These are phyloP conservation scores for Xylaria venustula DNA, from an alignment of 495 filamentous ascomycete genomes.

Conservation along the genomic window DNA sequence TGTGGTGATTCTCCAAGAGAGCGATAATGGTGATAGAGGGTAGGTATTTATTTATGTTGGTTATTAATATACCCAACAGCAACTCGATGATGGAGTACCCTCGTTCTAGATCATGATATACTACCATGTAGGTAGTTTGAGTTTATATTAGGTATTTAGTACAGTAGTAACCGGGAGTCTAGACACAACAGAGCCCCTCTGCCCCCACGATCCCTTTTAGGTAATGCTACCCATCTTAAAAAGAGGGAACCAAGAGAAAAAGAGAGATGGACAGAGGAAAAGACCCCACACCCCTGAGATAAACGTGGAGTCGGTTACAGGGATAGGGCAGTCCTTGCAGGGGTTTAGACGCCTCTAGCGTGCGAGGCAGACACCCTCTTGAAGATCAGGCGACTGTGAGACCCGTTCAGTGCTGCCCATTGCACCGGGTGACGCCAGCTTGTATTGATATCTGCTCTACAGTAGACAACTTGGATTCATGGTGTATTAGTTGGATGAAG, in stretches of 20 bases:
- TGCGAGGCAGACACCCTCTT: neutral
- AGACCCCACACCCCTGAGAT: constrained; percentile 1
- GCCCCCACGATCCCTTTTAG: neutral
- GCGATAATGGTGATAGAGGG: too few relatives aligned
- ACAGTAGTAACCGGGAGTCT: too few relatives aligned
- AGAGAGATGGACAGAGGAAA: neutral
- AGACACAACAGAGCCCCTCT: neutral
- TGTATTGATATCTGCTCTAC: neutral
- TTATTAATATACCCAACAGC: too few relatives aligned
- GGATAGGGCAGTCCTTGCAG: neutral
- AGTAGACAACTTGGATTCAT: too few relatives aligned
- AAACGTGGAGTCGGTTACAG: constrained; percentile 9
- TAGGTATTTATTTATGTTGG: too few relatives aligned
- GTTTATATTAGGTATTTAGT: neutral
- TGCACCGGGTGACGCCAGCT: neutral
- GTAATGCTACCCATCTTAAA: constrained; percentile 1
- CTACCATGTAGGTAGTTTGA: neutral
- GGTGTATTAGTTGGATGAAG: too few relatives aligned
- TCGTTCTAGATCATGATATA: too few relatives aligned
- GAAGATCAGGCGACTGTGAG: constrained; percentile 12
- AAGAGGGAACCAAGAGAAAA: neutral
- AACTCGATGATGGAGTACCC: too few relatives aligned
- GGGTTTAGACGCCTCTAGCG: neutral
- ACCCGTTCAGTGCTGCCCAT: neutral
- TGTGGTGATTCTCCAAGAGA: too few relatives aligned